Evolutionary conservation across 2,329 filamentous ascomycete species (phyloP).

Genomic region (Pseudopithomyces maydicus): DNA sequence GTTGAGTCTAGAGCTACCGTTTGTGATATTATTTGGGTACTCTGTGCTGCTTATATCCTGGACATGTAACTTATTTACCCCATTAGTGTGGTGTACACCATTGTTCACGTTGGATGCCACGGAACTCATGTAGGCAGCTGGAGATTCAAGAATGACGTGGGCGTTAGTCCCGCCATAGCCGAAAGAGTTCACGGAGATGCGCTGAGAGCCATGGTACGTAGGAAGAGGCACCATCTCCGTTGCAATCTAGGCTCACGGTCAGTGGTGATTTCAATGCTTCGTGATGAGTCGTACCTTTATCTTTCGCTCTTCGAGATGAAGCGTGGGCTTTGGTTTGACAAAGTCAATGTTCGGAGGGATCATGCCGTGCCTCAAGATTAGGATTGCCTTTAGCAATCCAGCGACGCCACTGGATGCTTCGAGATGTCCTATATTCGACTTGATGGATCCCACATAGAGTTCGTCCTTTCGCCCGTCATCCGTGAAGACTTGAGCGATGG

Average conservation of each 20-base stretch:
- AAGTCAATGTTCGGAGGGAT: constrained; percentile 36
- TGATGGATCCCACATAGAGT: constrained; percentile 17
- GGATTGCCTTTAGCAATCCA: constrained; percentile 42
- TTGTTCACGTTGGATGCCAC: too few relatives aligned
- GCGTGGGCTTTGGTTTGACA: too few relatives aligned
- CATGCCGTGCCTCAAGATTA: constrained; percentile 42
- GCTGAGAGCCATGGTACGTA: neutral
- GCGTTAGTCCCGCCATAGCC: constrained; percentile 45
- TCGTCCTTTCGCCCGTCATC: neutral
- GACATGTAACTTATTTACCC: neutral
- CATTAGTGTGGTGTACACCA: neutral
- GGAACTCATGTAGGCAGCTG: neutral
- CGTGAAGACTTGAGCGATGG: neutral
- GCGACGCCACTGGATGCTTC: constrained; percentile 44
- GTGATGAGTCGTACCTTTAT: too few relatives aligned
- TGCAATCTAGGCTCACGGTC: neutral
- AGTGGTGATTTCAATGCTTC: constrained; percentile 27
- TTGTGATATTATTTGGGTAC: too few relatives aligned
- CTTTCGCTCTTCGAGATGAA: too few relatives aligned
- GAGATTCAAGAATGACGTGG: neutral
- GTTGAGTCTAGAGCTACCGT: too few relatives aligned
- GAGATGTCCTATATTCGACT: constrained; percentile 48
- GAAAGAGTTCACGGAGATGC: constrained; percentile 50
- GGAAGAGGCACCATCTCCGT: too few relatives aligned
- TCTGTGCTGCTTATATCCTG: too few relatives aligned